Percentiles rank a stretch among this genome's conserved stretches.
Evolutionary conservation across 2,329 filamentous ascomycete species (phyloP).

Genomic region (Colletotrichum magnum): DNA sequence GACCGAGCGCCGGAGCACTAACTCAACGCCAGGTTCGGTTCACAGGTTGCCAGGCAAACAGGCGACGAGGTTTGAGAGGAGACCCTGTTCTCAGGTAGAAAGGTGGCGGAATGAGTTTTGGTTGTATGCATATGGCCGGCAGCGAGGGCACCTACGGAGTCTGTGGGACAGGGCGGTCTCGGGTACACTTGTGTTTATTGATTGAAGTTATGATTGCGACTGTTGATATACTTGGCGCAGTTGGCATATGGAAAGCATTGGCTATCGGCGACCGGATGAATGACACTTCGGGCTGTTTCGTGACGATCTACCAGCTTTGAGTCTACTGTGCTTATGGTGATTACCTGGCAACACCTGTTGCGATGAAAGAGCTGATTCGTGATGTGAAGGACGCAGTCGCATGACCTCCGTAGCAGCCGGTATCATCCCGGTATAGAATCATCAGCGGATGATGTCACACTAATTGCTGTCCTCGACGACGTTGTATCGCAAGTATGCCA

Average conservation of each 20-base stretch:
- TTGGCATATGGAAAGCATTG: slow-evolving; percentile 11
- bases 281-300: slow-evolving; percentile 7
- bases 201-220: background rate
- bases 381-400: background rate
- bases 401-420: background rate
- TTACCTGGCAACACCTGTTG: no score
- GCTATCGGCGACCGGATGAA: slow-evolving; percentile 15
- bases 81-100: background rate
- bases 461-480: background rate
- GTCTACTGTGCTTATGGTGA: background rate
- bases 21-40: slow-evolving; percentile 13
- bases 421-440: slow-evolving; percentile 9
- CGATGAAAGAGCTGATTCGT: background rate
- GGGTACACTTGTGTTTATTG: background rate
- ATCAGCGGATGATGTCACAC: slow-evolving; percentile 11
- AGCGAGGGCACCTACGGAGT: background rate
- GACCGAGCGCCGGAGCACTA: slow-evolving; percentile 31
- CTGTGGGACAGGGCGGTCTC: background rate
- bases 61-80: background rate
- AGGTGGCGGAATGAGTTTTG: background rate
- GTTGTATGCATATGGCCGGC: slow-evolving; percentile 9
- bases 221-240: slow-evolving; percentile 22
- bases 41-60: background rate
- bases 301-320: background rate
- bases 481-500: background rate